Evolutionary conservation across 2,329 filamentous ascomycete genomes (phyloP).

Genomic region (Seiridium unicorne): DNA sequence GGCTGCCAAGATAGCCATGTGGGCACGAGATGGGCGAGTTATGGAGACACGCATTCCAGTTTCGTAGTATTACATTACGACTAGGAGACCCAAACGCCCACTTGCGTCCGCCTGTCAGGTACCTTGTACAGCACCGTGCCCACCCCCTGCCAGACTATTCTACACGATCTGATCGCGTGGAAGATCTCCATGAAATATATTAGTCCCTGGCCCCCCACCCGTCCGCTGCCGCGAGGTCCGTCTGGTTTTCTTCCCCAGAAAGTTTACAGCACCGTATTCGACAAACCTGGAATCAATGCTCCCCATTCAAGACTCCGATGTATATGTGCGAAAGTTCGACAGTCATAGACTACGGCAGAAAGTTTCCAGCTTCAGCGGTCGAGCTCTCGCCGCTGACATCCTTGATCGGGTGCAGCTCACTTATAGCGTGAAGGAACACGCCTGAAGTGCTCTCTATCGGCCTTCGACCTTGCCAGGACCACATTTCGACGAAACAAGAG

Average conservation of each 20-base stretch:
- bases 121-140: neutral
- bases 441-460: constrained; percentile 7
- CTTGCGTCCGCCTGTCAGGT: neutral
- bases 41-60: constrained; percentile 9
- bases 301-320: neutral
- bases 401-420: constrained; percentile 13
- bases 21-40: neutral
- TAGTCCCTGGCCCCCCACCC: constrained; percentile 10
- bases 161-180: constrained; percentile 8
- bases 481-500: neutral
- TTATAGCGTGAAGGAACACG: constrained; percentile 12
- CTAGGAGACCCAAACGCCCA: constrained; percentile 1
- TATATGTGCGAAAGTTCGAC: neutral
- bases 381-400: constrained; percentile 18
- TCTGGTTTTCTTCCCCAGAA: constrained; percentile 1
- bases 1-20: constrained; percentile 4
- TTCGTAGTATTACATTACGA: constrained; percentile 7
- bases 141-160: neutral
- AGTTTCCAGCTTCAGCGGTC: constrained; percentile 10
- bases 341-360: constrained; percentile 12
- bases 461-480: neutral
- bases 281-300: neutral
- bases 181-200: constrained; percentile 12
- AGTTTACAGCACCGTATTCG: neutral
- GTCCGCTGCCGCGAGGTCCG: constrained; percentile 2